These are phyloP conservation scores for Capillidium heterosporum DNA, from an alignment of 371 early-diverging fungal genomes.

Conservation along the genomic window DNA sequence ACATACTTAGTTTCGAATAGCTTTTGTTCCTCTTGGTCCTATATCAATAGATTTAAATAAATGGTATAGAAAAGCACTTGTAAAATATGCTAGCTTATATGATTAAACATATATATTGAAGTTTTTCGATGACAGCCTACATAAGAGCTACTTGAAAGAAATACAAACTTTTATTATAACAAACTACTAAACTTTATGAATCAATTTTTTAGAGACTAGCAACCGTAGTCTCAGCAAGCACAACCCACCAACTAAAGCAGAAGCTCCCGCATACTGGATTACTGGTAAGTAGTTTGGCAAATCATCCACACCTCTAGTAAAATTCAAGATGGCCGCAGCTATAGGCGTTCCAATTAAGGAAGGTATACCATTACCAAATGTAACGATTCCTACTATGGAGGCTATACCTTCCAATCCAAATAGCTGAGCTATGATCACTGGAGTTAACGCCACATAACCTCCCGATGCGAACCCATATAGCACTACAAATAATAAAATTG, in stretches of 20 bases:
- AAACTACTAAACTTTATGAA: too few species aligned
- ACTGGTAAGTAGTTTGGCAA: background rate
- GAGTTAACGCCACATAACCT: slow-evolving; percentile 23
- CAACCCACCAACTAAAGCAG: background rate
- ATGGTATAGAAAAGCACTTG: too few species aligned
- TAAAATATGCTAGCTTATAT: too few species aligned
- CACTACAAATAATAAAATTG: slow-evolving; percentile 24
- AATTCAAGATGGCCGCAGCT: slow-evolving; percentile 18
- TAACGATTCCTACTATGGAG: slow-evolving; percentile 19
- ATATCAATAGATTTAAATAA: too few species aligned
- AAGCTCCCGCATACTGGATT: background rate
- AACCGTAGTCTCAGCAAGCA: background rate
- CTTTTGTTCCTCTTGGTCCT: too few species aligned
- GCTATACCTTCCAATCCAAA: slow-evolving; percentile 20
- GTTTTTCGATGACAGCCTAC: too few species aligned
- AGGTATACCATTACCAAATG: slow-evolving; percentile 19
- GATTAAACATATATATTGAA: too few species aligned
- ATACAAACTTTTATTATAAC: too few species aligned
- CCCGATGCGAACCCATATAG: slow-evolving; percentile 34
- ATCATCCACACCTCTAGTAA: slow-evolving; percentile 3
- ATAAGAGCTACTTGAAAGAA: too few species aligned
- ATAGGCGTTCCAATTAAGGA: slow-evolving; percentile 28
- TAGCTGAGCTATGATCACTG: slow-evolving; percentile 20
- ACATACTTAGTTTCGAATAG: too few species aligned
- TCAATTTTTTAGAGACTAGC: too few species aligned